A percentile compares a stretch with the other conserved stretches of the same genome.
phyloP scores from a whole-genome alignment of 306 rosid genomes.

The Pueraria montana region DNA sequence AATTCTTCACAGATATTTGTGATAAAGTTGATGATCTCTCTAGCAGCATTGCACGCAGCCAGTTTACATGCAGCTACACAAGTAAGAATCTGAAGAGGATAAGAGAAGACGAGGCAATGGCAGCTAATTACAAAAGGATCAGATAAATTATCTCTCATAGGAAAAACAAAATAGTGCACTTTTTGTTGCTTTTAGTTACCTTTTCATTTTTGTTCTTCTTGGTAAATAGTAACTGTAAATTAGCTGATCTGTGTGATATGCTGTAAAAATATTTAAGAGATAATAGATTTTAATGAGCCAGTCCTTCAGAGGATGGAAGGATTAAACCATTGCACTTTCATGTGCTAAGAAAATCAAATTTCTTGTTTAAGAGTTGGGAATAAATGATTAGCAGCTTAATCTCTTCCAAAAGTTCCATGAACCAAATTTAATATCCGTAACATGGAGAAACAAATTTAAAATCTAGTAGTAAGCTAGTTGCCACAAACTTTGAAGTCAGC shows the following conservation, averaged over 20 bases:
- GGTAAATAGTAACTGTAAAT: conserved; percentile 24
- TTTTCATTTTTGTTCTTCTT: neutral
- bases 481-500: neutral
- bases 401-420: neutral
- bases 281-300: neutral
- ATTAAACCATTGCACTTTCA: conserved; percentile 15
- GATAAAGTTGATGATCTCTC: conserved; percentile 37
- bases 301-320: neutral
- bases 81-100: conserved; percentile 61
- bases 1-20: conserved; percentile 43
- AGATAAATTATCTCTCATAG: conserved; percentile 44
- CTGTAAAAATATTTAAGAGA: conserved; percentile 10
- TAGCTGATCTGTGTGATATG: neutral
- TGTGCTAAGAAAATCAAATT: neutral
- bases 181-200: neutral
- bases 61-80: conserved; percentile 59
- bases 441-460: neutral
- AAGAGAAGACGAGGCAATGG: conserved; percentile 66
- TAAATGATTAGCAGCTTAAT: neutral
- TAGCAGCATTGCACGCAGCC: conserved; percentile 41
- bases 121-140: conserved; percentile 65
- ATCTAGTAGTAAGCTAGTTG: neutral
- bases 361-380: neutral
- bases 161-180: no score
- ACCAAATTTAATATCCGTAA: neutral